Conservation (phyloP, 2,329 filamentous ascomycete species). For the Anthostomella pinea region DNA sequence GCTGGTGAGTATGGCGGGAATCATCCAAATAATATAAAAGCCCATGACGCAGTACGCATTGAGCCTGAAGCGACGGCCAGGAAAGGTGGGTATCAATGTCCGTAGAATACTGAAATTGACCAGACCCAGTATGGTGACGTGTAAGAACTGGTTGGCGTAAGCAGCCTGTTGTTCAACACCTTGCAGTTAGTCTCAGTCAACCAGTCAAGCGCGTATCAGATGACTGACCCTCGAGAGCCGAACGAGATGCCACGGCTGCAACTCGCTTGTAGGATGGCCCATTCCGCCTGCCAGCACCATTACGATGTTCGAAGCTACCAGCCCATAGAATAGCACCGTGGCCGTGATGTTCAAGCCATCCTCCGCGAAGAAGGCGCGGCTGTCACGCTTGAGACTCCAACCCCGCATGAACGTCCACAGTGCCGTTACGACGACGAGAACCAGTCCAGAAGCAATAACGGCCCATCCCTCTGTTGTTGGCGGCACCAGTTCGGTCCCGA, state of each 20-base stretch:
- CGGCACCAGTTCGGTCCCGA: constrained; percentile 15
- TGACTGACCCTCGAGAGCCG: constrained; percentile 18
- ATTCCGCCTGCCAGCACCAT: constrained; percentile 15
- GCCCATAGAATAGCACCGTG: constrained; percentile 14
- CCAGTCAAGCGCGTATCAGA: no score
- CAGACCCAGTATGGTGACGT: constrained; percentile 13
- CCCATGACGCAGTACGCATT: constrained; percentile 13
- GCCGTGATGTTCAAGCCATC: constrained; percentile 16
- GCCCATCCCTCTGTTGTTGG: constrained; percentile 11
- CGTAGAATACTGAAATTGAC: constrained; percentile 20
- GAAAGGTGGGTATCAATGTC: constrained; percentile 21
- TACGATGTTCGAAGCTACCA: constrained; percentile 13
- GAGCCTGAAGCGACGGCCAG: constrained; percentile 11
- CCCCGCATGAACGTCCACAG: constrained; percentile 19
- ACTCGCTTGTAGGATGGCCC: constrained; percentile 24
- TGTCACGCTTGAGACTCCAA: constrained; percentile 14
- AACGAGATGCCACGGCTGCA: constrained; percentile 25
- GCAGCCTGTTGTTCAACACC: constrained; percentile 7
- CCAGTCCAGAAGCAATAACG: constrained; percentile 11
- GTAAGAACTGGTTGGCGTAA: constrained; percentile 18
- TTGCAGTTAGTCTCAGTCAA: neutral
- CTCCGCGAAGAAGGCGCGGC: constrained; percentile 13
- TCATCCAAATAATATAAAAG: constrained; percentile 17
- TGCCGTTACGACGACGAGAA: constrained; percentile 12
- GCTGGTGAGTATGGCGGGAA: constrained; percentile 15